Evolutionary conservation across 2,329 filamentous ascomycete species (phyloP).

Genomic region (Aspergillus sp.): DNA sequence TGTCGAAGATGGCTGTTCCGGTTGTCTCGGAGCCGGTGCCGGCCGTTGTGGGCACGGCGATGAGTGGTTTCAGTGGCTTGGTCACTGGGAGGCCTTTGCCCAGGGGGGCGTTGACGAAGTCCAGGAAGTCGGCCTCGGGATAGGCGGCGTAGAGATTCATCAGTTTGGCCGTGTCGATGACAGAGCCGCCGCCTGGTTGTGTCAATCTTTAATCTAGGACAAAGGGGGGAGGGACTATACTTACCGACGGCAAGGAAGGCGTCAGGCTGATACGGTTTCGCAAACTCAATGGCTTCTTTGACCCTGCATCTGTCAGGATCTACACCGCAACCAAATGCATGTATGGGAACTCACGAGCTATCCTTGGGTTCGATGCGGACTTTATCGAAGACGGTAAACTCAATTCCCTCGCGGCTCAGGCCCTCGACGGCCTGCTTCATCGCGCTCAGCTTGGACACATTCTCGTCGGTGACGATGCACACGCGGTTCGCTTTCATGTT

Average conservation of each 20-base stretch:
- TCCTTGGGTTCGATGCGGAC: constrained; percentile 90
- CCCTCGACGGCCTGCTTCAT: constrained; percentile 85
- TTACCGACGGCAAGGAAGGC: constrained; percentile 81
- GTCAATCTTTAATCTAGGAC: constrained; percentile 4
- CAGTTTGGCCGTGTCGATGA: constrained; percentile 96
- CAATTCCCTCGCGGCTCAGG: constrained; percentile 65
- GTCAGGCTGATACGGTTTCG: constrained; percentile 70
- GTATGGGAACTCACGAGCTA: constrained; percentile 54
- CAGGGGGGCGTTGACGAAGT: constrained; percentile 94
- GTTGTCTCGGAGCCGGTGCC: constrained; percentile 91
- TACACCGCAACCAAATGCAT: background rate
- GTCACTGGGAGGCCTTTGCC: constrained; percentile 73
- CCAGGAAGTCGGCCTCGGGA: constrained; percentile 85
- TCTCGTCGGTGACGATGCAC: constrained; percentile 82
- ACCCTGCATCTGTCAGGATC: constrained; percentile 46
- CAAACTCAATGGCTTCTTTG: constrained; percentile 79
- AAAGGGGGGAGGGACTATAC: constrained; percentile 6
- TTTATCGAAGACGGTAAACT: constrained; percentile 71
- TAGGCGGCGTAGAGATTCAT: constrained; percentile 95
- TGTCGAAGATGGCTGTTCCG: constrained; percentile 94
- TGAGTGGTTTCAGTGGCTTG: constrained; percentile 60
- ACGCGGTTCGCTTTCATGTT: constrained; percentile 83
- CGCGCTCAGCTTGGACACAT: constrained; percentile 70
- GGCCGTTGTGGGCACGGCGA: constrained; percentile 77
- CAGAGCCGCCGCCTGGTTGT: constrained; percentile 60